Base-by-base conservation (phyloP, 805 yeast genomes). In the Yamadazyma tumulicola region DNA sequence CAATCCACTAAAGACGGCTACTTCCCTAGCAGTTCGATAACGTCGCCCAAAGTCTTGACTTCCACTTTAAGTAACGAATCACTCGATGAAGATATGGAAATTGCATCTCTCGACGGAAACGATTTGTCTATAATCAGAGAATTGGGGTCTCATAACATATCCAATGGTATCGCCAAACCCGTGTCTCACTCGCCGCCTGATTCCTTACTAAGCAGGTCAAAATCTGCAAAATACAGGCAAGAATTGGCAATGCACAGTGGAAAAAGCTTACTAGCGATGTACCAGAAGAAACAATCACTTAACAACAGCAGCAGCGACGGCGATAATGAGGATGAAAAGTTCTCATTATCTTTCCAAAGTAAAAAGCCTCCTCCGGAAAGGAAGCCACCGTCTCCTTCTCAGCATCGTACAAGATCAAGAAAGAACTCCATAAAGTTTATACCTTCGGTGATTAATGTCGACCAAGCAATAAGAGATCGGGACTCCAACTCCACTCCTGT, bases 381-480 rank as follows among this genome's bases (percentile, higher is more conserved):
- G 23, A 17, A 22, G 10, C 9, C 10, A 12, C 12, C 19, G 9
- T 23, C 38, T 7, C 34, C 31, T 12, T 14, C 30, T 10, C 11
- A 12, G 21, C 29, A 22, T 26, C 15, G 21, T 24, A 19, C 18
- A 13, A 37, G 53, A 18, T 39, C 51, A 6, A 41, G 62, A 17
- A 48, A 52, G 37, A 56, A 52, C 37, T 55, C 65, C 4, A 39
- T 61, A 37, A 60, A 57, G 42, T 60, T 58, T 37, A 50, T 55
- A 15, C 61, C 65, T 4, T 50, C 62, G 2, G 47, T 46, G 8
- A 37, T 43, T n/a, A 33, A 23, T 13, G 14, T 11, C 11, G 41
- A 39, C 7, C 31, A 26, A n/a, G 26, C 33, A 6, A 15, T 18
- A 23, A 22, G 13, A n/a, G 37, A 32, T 12, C 30, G 39, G 18